A percentile compares a stretch with the other conserved stretches of the same genome.
These are phyloP conservation scores for Termitomyces sp. DNA, from an alignment of 768 basidiomycete species.

Conservation along the genomic window DNA sequence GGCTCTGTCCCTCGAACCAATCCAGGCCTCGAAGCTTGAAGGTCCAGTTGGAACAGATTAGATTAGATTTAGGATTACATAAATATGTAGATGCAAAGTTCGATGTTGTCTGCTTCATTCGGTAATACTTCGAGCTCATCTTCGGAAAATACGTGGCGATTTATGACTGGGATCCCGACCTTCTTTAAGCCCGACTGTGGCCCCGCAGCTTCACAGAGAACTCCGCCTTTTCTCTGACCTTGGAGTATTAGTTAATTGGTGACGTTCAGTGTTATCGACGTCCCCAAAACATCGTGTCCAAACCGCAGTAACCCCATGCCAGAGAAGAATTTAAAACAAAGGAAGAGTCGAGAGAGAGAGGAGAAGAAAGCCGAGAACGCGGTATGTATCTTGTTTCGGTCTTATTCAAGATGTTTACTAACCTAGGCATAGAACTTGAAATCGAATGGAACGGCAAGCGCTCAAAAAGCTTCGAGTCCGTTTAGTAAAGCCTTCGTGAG, in stretches of 20 bases:
- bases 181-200: background rate
- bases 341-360: constrained; percentile 6
- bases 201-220: background rate
- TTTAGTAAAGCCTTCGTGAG: constrained; percentile 6
- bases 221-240: background rate
- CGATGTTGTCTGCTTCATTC: background rate
- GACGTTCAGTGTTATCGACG: background rate
- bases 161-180: background rate
- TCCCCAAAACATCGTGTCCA: background rate
- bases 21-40: no score
- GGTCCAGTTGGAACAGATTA: background rate
- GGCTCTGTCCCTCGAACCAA: no score
- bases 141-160: constrained; percentile 13
- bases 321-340: constrained; percentile 2
- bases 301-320: background rate
- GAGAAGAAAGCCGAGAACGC: background rate
- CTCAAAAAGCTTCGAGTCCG: background rate
- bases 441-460: background rate
- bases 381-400: background rate
- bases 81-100: no score
- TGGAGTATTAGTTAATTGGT: background rate
- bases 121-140: constrained; percentile 5
- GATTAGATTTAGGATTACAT: background rate
- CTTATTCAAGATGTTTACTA: background rate
- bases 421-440: constrained; percentile 1